Conservation (phyloP, 1,139 yeast genomes). For the Blastobotrys malaysiensis region DNA sequence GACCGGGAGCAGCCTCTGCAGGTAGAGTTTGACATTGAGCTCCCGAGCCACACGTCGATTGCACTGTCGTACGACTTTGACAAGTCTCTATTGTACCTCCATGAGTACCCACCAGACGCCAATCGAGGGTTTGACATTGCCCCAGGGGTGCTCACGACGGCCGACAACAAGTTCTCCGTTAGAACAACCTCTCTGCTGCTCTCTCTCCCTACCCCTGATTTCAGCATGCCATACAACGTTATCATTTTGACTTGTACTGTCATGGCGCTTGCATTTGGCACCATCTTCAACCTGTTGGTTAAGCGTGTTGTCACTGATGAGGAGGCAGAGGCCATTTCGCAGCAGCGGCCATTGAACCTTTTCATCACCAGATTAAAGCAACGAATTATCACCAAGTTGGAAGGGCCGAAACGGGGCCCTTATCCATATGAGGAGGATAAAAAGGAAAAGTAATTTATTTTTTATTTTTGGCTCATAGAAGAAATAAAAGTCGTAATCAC, state of each 20-base stretch:
- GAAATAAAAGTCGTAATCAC: background rate
- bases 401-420: conserved; percentile 21
- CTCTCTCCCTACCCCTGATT: conserved; percentile 94
- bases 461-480: background rate
- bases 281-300: conserved; percentile 70
- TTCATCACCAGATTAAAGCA: conserved; percentile 14
- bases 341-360: conserved; percentile 19
- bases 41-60: conserved; percentile 63
- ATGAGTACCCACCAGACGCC: conserved; percentile 98
- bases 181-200: conserved; percentile 82
- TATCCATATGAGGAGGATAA: conserved; percentile 17
- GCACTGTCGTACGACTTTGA: conserved; percentile 76
- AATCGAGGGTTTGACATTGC: conserved; percentile 96
- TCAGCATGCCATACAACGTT: conserved; percentile 98
- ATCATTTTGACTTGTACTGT: conserved; percentile 91
- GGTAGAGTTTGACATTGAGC: conserved; percentile 56
- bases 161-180: conserved; percentile 35
- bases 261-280: conserved; percentile 88
- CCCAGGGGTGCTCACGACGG: conserved; percentile 66
- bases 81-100: conserved; percentile 73
- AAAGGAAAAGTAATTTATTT: background rate
- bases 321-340: conserved; percentile 49
- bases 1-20: conserved; percentile 83
- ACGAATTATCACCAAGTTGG: conserved; percentile 7
- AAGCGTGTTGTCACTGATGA: conserved; percentile 74